Percentiles rank a stretch among this genome's conserved stretches.
Evolutionary conservation across 78 protist species (phyloP).

Genomic region (Protostelium mycophagum): DNA sequence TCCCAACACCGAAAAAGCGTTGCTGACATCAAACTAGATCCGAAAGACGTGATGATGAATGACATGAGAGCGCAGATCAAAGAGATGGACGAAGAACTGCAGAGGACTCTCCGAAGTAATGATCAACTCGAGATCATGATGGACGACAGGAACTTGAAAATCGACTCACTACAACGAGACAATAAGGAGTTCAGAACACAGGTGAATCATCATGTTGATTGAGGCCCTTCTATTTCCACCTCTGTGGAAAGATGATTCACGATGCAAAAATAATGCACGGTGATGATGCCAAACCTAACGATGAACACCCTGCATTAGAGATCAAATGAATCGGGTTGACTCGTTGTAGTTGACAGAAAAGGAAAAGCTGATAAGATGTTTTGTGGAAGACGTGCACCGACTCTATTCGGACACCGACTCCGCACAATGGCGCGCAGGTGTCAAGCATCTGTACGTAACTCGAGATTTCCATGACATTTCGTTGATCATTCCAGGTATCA

Average conservation of each 20-base stretch:
- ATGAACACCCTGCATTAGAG: no score
- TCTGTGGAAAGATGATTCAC: no score
- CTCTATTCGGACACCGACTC: not conserved
- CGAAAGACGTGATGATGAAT: not conserved
- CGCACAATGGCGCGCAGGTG: not conserved
- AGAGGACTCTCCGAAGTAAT: not conserved
- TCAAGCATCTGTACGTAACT: not conserved
- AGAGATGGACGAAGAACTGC: not conserved
- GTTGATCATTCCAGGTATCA: not conserved
- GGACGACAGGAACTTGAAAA: not conserved
- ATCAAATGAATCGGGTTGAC: no score
- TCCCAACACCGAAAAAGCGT: not conserved
- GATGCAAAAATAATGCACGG: no score
- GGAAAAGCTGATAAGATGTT: not conserved
- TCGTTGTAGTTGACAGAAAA: not conserved
- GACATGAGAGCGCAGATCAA: not conserved
- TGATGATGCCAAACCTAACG: no score
- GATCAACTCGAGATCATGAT: not conserved
- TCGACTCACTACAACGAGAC: not conserved
- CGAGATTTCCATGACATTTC: not conserved
- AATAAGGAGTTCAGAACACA: not conserved
- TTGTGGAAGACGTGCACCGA: not conserved
- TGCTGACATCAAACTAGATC: not conserved
- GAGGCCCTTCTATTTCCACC: no score
- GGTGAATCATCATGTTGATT: not conserved